A percentile compares a stretch with the other conserved stretches of the same genome.
Evolutionary conservation across 2,329 filamentous ascomycete genomes (phyloP).

Genomic region (Pleomassaria siparia): DNA sequence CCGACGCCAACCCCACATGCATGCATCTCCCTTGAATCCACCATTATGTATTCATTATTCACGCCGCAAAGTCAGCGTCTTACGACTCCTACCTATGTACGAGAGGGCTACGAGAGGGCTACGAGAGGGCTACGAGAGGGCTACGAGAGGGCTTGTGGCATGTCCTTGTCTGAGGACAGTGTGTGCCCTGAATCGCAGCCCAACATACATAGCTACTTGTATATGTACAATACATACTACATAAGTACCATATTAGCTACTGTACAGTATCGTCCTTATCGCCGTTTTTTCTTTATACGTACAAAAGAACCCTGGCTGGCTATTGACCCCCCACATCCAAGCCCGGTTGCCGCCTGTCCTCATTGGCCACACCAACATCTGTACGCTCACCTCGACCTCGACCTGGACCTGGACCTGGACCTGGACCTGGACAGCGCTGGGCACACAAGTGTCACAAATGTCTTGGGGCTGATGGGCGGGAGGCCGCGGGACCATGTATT

Average conservation of each 20-base stretch:
- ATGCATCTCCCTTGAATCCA: background rate
- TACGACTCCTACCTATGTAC: background rate
- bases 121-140: too few relatives aligned
- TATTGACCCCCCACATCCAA: background rate
- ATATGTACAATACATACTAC: too few relatives aligned
- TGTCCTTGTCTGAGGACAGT: background rate
- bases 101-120: too few relatives aligned
- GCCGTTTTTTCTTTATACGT: background rate
- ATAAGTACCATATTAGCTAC: too few relatives aligned
- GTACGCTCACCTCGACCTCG: background rate
- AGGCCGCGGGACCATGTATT: background rate
- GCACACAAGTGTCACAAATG: too few relatives aligned
- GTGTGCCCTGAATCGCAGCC: background rate
- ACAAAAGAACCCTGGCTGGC: background rate
- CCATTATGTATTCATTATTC: background rate
- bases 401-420: too few relatives aligned
- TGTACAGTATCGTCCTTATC: background rate
- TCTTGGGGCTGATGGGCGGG: too few relatives aligned
- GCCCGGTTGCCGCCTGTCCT: background rate
- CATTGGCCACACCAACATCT: background rate
- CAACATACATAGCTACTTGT: background rate
- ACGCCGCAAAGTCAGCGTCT: background rate
- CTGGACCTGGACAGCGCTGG: too few relatives aligned
- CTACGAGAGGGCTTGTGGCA: too few relatives aligned
- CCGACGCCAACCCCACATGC: slow-evolving; percentile 1